Evolutionary conservation across 805 yeast genomes (phyloP), one percentile per base, ranked within the genome.

Genomic region (Diddensiella transvaalensis): DNA sequence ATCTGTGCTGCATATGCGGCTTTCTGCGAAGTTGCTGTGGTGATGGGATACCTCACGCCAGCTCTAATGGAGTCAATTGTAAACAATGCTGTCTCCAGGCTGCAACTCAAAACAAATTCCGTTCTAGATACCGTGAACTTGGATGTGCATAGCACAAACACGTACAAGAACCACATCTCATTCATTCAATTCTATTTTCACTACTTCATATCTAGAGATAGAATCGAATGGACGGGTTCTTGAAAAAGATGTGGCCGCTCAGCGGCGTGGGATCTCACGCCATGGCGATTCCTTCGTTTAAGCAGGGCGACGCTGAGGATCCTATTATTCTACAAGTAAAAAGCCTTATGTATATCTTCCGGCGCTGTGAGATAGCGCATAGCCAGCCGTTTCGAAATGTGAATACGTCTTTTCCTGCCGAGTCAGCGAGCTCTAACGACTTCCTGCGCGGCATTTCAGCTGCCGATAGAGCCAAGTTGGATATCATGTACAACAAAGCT

Each of bases 281-380:
- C 57, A n/a, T 68, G 68, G 71, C 75, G 11, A 74, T 78, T 18
- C 85, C 84, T 2, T 64, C 65, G 4, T 80, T 77, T 52, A 46
- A 60, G 13, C 70, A 67, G 36, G 82, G 80, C 2, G 72, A 64
- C 23, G 47, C 60, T 3, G 80, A 76, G 47, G 88, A 83, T 59
- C 73, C 81, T 3, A 71, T 80, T 10, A 86, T 81, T 54, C 68
- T 83, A 18, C 86, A 81, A 52, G 72, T 82, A 49, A 80, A 77
- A 57, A 72, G 87, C 2, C 64, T 84, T 47, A 61, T 71, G 23
- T 84, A 83, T 60, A 69, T 79, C 60, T 83, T 75, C 66, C 73
- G 74, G 50, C 66, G 87, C 44, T 69, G 77, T 47, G 65, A 69
- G 18, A 68, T 80, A 30, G 67, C 73, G 48, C 64, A 62, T 23